phyloP scores from a whole-genome alignment of 495 filamentous ascomycete genomes.

The Neurospora intermedia region DNA sequence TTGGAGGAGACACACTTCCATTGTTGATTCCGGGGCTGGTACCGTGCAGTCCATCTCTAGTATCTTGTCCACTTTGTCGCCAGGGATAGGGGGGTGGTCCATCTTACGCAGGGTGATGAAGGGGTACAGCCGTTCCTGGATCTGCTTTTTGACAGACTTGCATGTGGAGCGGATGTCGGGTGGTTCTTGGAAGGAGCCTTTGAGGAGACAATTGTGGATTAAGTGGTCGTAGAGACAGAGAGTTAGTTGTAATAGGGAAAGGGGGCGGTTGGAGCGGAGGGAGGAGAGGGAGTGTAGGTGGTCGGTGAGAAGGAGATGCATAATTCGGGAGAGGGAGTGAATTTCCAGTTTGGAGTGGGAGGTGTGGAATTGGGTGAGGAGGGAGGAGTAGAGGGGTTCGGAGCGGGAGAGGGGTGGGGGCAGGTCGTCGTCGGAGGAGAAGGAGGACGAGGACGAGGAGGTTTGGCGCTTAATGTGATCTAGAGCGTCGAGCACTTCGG shows the following conservation, averaged over 20 bases:
- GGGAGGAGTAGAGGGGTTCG: background rate
- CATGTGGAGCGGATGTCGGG: too few species aligned
- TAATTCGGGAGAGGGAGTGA: background rate
- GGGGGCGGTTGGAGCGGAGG: background rate
- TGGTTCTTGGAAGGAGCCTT: too few species aligned
- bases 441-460: too few species aligned
- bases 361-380: background rate
- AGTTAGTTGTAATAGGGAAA: background rate
- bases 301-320: background rate
- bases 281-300: background rate
- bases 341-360: background rate
- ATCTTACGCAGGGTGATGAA: background rate
- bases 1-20: background rate
- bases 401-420: background rate
- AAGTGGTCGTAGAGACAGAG: background rate
- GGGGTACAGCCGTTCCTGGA: background rate
- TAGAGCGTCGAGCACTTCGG: background rate
- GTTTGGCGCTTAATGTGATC: background rate
- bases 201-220: too few species aligned
- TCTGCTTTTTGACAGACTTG: background rate
- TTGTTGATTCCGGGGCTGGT: too few species aligned
- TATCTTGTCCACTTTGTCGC: too few species aligned
- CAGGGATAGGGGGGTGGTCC: background rate
- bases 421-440: too few species aligned
- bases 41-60: too few species aligned